Percentiles rank a stretch among this genome's conserved stretches.
Evolutionary conservation across 345 rosid genomes (phyloP).

Genomic region (Salix dunnii): DNA sequence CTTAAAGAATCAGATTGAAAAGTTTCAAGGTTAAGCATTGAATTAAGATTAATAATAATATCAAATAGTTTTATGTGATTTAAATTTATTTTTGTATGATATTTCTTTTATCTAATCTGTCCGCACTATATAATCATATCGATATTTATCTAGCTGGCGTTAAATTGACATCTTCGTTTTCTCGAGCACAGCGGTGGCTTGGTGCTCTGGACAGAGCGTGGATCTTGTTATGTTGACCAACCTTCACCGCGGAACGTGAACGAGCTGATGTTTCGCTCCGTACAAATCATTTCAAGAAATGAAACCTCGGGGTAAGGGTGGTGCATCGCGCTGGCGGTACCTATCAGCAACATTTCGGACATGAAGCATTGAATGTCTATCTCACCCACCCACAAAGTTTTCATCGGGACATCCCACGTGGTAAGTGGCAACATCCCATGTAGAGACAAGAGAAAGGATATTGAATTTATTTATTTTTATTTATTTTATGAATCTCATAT

Average conservation of each 20-base stretch:
- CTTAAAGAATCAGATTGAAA: too few relatives aligned
- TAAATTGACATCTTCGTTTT: too few relatives aligned
- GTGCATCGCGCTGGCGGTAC: not conserved
- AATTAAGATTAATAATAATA: too few relatives aligned
- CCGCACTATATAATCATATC: too few relatives aligned
- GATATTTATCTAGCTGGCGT: too few relatives aligned
- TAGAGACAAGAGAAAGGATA: not conserved
- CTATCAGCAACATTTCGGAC: not conserved
- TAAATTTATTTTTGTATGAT: too few relatives aligned
- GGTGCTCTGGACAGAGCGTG: not conserved
- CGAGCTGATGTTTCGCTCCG: not conserved
- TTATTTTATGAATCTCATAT: not conserved
- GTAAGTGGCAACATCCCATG: not conserved
- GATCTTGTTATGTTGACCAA: not conserved
- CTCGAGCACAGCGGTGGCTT: not conserved
- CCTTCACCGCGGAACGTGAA: not conserved
- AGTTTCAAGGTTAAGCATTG: too few relatives aligned
- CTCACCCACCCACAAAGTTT: not conserved
- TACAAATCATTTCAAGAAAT: not conserved
- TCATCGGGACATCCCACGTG: not conserved
- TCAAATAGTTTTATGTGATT: too few relatives aligned
- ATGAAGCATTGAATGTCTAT: not conserved
- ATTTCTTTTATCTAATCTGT: too few relatives aligned
- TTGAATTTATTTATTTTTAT: too few relatives aligned
- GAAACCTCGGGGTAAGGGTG: too few relatives aligned